Percentiles rank a stretch among this genome's conserved stretches.
These are phyloP conservation scores for Crucihimalaya himalaica DNA, from an alignment of 345 rosid species.

Conservation along the genomic window DNA sequence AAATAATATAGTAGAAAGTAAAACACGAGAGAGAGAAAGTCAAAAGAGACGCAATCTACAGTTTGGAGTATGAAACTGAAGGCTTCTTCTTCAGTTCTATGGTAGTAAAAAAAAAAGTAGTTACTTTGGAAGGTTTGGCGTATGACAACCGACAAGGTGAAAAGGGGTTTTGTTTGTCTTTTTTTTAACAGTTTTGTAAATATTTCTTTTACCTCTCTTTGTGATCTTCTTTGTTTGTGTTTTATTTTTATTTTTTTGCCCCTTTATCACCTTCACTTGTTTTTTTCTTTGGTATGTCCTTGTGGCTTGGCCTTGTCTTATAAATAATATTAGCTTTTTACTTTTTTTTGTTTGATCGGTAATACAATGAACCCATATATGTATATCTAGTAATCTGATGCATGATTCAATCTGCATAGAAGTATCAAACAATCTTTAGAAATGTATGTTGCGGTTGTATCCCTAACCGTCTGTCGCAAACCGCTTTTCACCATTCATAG, in stretches of 20 bases:
- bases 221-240: constrained; percentile 18
- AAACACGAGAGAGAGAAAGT: constrained; percentile 17
- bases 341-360: not conserved
- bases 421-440: not conserved
- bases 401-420: not conserved
- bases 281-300: constrained; percentile 34
- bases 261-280: constrained; percentile 25
- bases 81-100: constrained; percentile 23
- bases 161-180: constrained; percentile 26
- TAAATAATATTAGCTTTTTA: constrained; percentile 37
- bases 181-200: not conserved
- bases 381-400: not conserved
- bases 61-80: constrained; percentile 27
- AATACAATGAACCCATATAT: not conserved
- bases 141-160: constrained; percentile 37
- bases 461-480: not conserved
- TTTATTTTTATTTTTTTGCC: not conserved
- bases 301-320: constrained; percentile 43
- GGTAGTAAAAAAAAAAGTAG: constrained; percentile 24
- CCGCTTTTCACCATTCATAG: not conserved
- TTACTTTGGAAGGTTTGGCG: constrained; percentile 42
- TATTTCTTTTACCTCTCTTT: not conserved
- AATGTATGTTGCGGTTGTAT: not conserved
- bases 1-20: constrained; percentile 25
- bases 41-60: constrained; percentile 25